Base-by-base conservation (phyloP, 2,329 filamentous ascomycete species). In the Fusarium ramigenum region DNA sequence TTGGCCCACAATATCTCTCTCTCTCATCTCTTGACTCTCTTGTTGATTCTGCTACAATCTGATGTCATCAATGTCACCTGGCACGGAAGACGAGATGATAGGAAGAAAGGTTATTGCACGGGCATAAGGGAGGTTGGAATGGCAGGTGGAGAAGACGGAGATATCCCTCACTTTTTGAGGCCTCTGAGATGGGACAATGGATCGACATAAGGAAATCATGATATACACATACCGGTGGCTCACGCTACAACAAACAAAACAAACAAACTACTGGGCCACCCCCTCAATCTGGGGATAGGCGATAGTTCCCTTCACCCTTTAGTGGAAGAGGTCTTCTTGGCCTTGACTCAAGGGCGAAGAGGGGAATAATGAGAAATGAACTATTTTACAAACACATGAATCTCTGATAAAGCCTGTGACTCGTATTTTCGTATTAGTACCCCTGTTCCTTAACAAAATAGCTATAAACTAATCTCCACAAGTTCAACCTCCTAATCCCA, bases 201-300 rank as follows among this genome's bases (percentile, higher is more conserved):
- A 73, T 73, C 70, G 70, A 39, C 58, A 73, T 36, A 43, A 46
- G 70, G 70, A 72, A 72, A 73, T 73, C 65, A 73, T 73, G 70
- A 73, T 70, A 70, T 60, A 75, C 63, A 75, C 67, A 75, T 70
- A 72, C 70, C 63, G 58, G 74, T 72, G 62, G 72, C 72, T 77
- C 65, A 50, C 72, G 60, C 72, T 75, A 64, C 64, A 60, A 60
- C 49, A 47, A 70, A 63, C 46, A 46, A 60, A 37, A 58, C 39
- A 52, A 66, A 40, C 49, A 43, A 58, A 42, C 30, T 61, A 61
- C 37, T 65, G 57, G 71, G 61, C 52, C 46, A 58, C 60, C 54
- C 49, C 49, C 46, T 44, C 39, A 68, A 57, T 49, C 39, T 52
- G 39, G 49, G 60, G 69, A 39, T 47, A 52, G 65, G 54, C 34